phyloP scores from a whole-genome alignment of 1,284 basidiomycete genomes.

The Jaminaea rosea region DNA sequence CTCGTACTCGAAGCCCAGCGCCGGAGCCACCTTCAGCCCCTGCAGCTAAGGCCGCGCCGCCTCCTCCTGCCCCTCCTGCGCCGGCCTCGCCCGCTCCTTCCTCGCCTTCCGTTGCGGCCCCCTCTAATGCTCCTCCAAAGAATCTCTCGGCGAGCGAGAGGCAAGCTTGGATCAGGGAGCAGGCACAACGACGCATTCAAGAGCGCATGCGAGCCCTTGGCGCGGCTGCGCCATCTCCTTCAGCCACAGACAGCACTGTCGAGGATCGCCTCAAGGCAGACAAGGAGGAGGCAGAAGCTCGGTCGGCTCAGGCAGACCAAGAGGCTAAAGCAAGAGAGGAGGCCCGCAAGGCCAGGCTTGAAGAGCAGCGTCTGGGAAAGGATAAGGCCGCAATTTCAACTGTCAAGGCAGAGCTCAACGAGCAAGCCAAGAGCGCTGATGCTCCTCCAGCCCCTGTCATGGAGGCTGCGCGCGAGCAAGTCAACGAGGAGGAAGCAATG shows the following conservation, averaged over 20 bases:
- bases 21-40: slow-evolving; percentile 49
- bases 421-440: slow-evolving; percentile 18
- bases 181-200: slow-evolving; percentile 74
- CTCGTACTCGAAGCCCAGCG: slow-evolving; percentile 49
- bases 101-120: slow-evolving; percentile 51
- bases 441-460: slow-evolving; percentile 25
- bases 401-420: slow-evolving; percentile 30
- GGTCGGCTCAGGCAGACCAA: slow-evolving; percentile 39
- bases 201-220: slow-evolving; percentile 82
- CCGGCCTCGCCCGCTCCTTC: slow-evolving; percentile 51
- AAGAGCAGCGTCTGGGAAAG: slow-evolving; percentile 31
- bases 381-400: slow-evolving; percentile 24
- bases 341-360: slow-evolving; percentile 35
- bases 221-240: slow-evolving; percentile 49
- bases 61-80: slow-evolving; percentile 21
- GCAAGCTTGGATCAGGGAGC: slow-evolving; percentile 66
- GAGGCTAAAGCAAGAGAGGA: slow-evolving; percentile 44
- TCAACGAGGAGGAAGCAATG: slow-evolving; percentile 33
- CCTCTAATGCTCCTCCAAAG: slow-evolving; percentile 55
- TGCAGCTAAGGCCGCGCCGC: slow-evolving; percentile 27
- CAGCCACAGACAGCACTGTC: slow-evolving; percentile 43
- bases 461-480: slow-evolving; percentile 23
- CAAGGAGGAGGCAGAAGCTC: slow-evolving; percentile 37
- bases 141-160: slow-evolving; percentile 80
- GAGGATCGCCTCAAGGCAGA: slow-evolving; percentile 40